phyloP scores from a whole-genome alignment of 495 filamentous ascomycete genomes.

The Copromyces sp. region DNA sequence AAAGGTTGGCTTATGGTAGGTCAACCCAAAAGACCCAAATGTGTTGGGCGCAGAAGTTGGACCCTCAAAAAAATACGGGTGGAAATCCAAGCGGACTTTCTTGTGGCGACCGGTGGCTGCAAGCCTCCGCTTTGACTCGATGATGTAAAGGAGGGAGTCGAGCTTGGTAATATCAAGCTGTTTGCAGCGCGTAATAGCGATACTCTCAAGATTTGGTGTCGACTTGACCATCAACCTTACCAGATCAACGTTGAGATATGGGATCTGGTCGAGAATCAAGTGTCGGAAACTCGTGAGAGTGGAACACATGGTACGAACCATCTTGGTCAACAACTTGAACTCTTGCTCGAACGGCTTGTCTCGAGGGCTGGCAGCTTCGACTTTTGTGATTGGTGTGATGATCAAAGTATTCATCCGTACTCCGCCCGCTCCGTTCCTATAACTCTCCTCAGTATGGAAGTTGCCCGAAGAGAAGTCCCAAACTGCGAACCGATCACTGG shows the following conservation, averaged over 20 bases:
- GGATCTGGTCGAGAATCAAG: conserved; percentile 15
- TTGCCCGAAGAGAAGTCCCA: conserved; percentile 7
- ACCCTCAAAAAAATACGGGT: conserved; percentile 14
- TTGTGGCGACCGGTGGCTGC: not conserved
- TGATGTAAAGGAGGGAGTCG: conserved; percentile 1
- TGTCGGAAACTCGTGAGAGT: conserved; percentile 7
- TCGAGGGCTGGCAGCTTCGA: not conserved
- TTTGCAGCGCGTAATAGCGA: conserved; percentile 15
- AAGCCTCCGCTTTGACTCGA: not conserved
- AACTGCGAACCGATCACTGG: not conserved
- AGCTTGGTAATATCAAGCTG: conserved; percentile 20
- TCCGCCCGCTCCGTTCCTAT: not conserved
- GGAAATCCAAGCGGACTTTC: conserved; percentile 15
- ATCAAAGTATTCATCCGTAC: conserved; percentile 5
- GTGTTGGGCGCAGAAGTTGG: conserved; percentile 1
- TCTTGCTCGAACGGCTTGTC: conserved; percentile 6
- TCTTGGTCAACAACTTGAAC: not conserved
- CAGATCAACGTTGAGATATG: conserved; percentile 4
- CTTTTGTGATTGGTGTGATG: conserved; percentile 1
- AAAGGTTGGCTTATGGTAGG: conserved; percentile 16
- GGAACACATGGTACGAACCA: not conserved
- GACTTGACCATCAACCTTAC: conserved; percentile 12
- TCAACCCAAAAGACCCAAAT: conserved; percentile 15
- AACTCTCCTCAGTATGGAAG: not conserved
- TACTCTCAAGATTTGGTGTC: conserved; percentile 16